phyloP scores from a whole-genome alignment of 2,329 filamentous ascomycete genomes.

The Verticillium albo-atrum region DNA sequence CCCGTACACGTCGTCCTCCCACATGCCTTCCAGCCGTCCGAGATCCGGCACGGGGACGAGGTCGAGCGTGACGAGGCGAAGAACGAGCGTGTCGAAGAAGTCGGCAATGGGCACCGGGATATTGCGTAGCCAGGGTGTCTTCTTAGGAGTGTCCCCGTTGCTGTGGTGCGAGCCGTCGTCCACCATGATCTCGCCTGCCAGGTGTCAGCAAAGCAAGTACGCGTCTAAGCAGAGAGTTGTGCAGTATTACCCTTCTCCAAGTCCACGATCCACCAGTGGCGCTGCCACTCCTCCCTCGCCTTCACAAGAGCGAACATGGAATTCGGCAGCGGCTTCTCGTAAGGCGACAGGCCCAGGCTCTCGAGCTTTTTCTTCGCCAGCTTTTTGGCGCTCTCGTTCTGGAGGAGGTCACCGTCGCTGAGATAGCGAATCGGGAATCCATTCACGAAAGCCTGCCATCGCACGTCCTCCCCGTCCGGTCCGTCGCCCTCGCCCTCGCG shows the following conservation, averaged over 20 bases:
- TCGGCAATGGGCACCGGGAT: background rate
- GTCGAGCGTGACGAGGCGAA: background rate
- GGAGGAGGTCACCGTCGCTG: constrained; percentile 13
- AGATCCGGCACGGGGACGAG: background rate
- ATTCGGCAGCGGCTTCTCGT: background rate
- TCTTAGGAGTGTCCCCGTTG: background rate
- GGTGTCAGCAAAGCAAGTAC: background rate
- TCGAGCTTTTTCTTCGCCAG: constrained; percentile 1
- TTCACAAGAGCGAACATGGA: background rate
- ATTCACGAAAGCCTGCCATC: constrained; percentile 1
- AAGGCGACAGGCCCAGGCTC: background rate
- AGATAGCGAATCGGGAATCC: constrained; percentile 3
- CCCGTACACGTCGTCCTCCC: background rate
- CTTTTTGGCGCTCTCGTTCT: constrained; percentile 23
- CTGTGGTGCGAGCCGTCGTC: background rate
- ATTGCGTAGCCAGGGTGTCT: background rate
- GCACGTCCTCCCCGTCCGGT: background rate
- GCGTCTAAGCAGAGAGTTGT: background rate
- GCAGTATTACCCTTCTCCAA: background rate
- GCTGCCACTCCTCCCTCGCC: constrained; percentile 9
- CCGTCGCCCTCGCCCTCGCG: background rate
- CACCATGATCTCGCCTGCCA: background rate
- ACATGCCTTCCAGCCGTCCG: background rate
- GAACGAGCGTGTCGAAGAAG: background rate
- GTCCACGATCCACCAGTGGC: background rate